phyloP scores from a whole-genome alignment of 371 early-diverging fungal species.

The Mortierella sp. region DNA sequence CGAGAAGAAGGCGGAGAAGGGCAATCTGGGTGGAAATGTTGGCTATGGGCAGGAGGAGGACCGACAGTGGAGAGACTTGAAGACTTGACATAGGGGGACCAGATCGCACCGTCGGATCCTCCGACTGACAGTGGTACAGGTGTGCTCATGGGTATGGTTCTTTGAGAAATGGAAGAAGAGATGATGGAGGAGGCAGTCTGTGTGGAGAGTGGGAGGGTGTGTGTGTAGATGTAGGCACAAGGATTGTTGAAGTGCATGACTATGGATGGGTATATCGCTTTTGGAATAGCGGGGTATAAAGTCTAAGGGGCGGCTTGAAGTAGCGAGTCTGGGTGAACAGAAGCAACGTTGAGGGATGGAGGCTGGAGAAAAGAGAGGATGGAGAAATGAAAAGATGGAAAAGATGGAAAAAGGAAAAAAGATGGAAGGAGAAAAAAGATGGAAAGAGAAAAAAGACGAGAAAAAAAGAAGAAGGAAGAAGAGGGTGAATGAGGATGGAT shows the following conservation, averaged over 20 bases:
- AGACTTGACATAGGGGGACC: constrained; percentile 30
- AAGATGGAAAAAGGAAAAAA: not conserved
- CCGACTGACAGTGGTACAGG: constrained; percentile 24
- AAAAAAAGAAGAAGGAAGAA: not conserved
- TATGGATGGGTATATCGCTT: not conserved
- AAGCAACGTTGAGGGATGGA: too few relatives aligned
- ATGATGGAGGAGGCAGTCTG: not conserved
- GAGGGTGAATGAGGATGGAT: not conserved
- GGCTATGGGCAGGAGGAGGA: not conserved
- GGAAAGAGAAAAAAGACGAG: not conserved
- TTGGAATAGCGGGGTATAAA: not conserved
- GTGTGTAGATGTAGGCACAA: constrained; percentile 24
- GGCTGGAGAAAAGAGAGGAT: not conserved
- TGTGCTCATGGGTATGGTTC: not conserved
- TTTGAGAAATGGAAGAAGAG: not conserved
- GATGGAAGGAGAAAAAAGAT: not conserved
- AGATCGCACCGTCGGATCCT: constrained; percentile 37
- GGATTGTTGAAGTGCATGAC: constrained; percentile 44
- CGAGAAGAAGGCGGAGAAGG: not conserved
- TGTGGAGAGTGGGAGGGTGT: constrained; percentile 1
- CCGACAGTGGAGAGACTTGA: not conserved
- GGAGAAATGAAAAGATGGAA: not conserved
- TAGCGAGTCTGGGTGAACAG: too few relatives aligned
- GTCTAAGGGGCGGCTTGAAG: not conserved
- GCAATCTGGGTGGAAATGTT: not conserved